Evolutionary conservation across 2,329 filamentous ascomycete species (phyloP).

Genomic region (Ambrosiella cleistominuta): DNA sequence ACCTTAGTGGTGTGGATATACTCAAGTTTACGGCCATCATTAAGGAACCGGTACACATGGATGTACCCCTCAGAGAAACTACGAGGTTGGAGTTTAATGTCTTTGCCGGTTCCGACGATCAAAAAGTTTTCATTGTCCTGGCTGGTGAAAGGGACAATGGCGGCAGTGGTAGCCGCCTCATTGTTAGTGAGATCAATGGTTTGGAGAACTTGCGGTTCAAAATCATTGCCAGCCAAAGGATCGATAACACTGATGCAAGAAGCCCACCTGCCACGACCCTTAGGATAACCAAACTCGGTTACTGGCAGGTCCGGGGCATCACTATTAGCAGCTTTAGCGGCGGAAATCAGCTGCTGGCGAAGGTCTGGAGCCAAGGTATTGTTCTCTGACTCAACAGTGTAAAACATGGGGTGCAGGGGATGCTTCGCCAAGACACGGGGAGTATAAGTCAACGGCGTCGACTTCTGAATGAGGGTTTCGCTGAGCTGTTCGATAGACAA

Average conservation of each 20-base stretch:
- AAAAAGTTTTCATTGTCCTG: conserved; percentile 81
- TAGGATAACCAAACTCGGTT: conserved; percentile 76
- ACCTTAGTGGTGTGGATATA: conserved; percentile 95
- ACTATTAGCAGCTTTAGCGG: conserved; percentile 53
- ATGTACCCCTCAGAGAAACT: conserved; percentile 67
- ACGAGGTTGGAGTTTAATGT: conserved; percentile 63
- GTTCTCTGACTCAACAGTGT: conserved; percentile 85
- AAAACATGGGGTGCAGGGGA: conserved; percentile 76
- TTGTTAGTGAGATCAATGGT: conserved; percentile 75
- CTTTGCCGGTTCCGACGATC: conserved; percentile 86
- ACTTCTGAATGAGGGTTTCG: conserved; percentile 72
- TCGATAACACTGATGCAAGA: conserved; percentile 91
- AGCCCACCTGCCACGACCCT: conserved; percentile 73
- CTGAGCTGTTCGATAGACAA: conserved; percentile 79
- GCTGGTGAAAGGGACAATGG: conserved; percentile 69
- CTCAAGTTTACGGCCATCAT: conserved; percentile 73
- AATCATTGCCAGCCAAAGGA: conserved; percentile 25
- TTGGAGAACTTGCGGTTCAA: conserved; percentile 49
- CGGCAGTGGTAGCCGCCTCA: conserved; percentile 75
- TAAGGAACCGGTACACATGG: conserved; percentile 78
- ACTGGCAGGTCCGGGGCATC: conserved; percentile 54
- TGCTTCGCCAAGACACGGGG: conserved; percentile 77
- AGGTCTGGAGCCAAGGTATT: conserved; percentile 74
- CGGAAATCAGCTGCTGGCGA: conserved; percentile 53
- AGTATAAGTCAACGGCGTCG: conserved; percentile 74